These are phyloP conservation scores for Trichoderma gamsii DNA, from an alignment of 495 filamentous ascomycete genomes.

Conservation along the genomic window DNA sequence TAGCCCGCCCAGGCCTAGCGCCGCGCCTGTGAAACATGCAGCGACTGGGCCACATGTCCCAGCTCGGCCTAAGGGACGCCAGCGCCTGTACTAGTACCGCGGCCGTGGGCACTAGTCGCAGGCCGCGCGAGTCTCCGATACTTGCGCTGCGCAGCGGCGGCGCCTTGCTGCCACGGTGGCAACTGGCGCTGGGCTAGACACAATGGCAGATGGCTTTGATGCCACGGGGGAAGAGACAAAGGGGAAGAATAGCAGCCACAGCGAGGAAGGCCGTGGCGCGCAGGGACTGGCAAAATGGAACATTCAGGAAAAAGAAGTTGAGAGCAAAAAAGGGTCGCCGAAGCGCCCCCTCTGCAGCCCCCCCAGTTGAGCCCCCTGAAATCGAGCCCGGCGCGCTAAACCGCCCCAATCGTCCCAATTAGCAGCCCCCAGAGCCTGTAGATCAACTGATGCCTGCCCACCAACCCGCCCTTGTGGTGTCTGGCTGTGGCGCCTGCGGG, in stretches of 20 bases:
- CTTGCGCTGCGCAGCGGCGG: not conserved
- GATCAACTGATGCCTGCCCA: conserved; percentile 9
- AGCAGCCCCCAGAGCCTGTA: conserved; percentile 11
- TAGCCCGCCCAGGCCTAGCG: conserved; percentile 4
- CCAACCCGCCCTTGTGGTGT: not conserved
- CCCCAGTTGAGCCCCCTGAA: conserved; percentile 8
- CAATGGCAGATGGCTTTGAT: not conserved
- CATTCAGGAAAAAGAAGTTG: not conserved
- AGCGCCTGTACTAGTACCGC: not conserved
- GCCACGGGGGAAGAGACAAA: not conserved
- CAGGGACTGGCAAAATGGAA: not conserved
- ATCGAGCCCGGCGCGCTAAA: conserved; percentile 10
- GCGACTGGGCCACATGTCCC: not conserved
- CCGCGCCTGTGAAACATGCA: not conserved
- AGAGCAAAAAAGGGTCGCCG: conserved; percentile 11
- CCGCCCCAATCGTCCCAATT: conserved; percentile 9
- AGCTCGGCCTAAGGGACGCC: not conserved
- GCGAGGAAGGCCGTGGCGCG: not conserved
- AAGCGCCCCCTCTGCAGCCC: conserved; percentile 12
- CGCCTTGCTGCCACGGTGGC: not conserved
- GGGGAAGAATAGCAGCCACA: not conserved
- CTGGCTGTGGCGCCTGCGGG: not conserved
- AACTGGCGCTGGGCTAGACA: not conserved
- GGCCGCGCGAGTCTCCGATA: not conserved
- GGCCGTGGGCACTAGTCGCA: not conserved